Evolutionary conservation across 225 moss, liverwort and hornwort species (phyloP).

Genomic region (Physcomitrellopsis africana): DNA sequence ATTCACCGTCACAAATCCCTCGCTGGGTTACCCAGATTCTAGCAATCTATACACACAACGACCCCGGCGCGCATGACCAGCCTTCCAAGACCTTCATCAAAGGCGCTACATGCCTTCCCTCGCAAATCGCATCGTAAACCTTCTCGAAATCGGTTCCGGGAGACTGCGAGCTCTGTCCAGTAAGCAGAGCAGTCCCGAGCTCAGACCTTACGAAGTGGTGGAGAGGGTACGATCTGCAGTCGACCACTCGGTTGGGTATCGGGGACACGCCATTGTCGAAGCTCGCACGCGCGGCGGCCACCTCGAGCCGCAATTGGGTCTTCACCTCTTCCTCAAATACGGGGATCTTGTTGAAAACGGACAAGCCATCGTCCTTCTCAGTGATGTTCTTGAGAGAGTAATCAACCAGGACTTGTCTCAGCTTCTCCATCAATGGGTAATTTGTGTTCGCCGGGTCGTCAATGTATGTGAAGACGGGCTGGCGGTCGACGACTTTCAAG

Average conservation of each 20-base stretch:
- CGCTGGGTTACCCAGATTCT: too few relatives aligned
- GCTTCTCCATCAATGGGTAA: slow-evolving; percentile 30
- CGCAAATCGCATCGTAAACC: slow-evolving; percentile 51
- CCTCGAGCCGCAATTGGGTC: background rate
- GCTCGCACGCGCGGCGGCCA: slow-evolving; percentile 1
- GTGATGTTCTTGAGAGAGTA: background rate
- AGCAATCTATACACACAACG: slow-evolving; percentile 30
- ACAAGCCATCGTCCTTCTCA: slow-evolving; percentile 14
- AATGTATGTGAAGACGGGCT: slow-evolving; percentile 30
- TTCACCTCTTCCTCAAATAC: slow-evolving; percentile 31
- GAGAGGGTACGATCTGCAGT: slow-evolving; percentile 29
- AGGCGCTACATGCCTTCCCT: slow-evolving; percentile 44
- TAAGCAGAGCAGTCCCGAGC: slow-evolving; percentile 42
- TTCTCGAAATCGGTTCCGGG: slow-evolving; percentile 53
- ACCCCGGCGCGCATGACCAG: slow-evolving; percentile 44
- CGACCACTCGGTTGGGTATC: slow-evolving; percentile 5
- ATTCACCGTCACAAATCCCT: too few relatives aligned
- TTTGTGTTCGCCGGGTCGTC: slow-evolving; percentile 22
- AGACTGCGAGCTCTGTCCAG: slow-evolving; percentile 40
- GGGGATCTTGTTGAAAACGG: slow-evolving; percentile 25
- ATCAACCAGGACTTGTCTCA: slow-evolving; percentile 22
- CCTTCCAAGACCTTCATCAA: slow-evolving; percentile 46
- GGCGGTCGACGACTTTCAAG: slow-evolving; percentile 26
- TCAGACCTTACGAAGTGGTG: slow-evolving; percentile 25
- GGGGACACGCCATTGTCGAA: slow-evolving; percentile 9